Conservation (phyloP, 257 asterid genomes). For the Eustoma russellianum region DNA sequence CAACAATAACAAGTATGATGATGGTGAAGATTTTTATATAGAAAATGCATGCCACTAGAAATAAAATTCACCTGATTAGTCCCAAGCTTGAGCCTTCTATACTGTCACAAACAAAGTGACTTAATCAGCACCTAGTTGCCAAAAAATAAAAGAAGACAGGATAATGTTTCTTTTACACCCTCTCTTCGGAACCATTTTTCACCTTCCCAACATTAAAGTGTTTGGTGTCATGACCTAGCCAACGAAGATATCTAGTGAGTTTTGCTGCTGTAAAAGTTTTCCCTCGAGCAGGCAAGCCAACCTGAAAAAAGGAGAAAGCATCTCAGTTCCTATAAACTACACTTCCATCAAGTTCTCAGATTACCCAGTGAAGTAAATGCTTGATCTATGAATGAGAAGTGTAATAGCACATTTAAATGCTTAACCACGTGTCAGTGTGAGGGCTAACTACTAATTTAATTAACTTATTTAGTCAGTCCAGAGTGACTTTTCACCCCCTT, state of each 20-base stretch:
- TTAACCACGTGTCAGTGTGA: too few relatives aligned
- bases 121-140: not conserved
- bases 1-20: too few relatives aligned
- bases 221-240: constrained; percentile 99
- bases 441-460: too few relatives aligned
- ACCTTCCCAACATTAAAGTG: constrained; percentile 99
- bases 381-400: too few relatives aligned
- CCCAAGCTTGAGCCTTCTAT: constrained; percentile 95
- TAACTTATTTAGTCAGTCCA: too few relatives aligned
- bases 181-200: constrained; percentile 1
- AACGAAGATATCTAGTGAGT: constrained; percentile 97
- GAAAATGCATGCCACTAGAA: not conserved
- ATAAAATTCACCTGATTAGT: constrained; percentile 69
- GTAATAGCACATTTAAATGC: not conserved
- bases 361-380: too few relatives aligned
- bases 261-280: constrained; percentile 98
- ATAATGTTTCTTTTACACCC: not conserved
- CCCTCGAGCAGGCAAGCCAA: constrained; percentile 98
- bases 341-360: too few relatives aligned
- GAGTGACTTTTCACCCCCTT: too few relatives aligned
- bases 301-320: constrained; percentile 31
- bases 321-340: too few relatives aligned
- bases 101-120: constrained; percentile 42
- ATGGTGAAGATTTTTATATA: too few relatives aligned
- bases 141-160: constrained; percentile 8